Evolutionary conservation across 805 yeast species (phyloP).

Genomic region (Saccharomycopsis microspora): DNA sequence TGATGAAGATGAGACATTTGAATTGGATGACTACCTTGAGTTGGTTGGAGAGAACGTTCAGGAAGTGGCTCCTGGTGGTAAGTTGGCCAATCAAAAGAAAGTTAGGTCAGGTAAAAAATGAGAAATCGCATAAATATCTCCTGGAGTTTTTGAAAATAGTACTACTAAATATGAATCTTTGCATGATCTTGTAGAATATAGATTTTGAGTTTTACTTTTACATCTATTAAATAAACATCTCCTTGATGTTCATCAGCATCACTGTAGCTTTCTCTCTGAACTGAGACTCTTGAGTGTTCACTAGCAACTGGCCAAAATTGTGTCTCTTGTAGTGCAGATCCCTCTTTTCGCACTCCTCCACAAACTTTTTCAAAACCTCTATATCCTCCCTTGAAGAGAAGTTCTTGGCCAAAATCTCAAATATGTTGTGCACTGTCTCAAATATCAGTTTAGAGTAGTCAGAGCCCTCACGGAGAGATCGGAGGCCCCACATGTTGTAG

Average conservation of each 20-base stretch:
- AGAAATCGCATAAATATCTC: background rate
- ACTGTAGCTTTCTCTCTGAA: too few species aligned
- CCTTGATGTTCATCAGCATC: background rate
- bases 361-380: slow-evolving; percentile 27
- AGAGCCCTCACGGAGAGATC: slow-evolving; percentile 34
- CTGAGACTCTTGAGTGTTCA: background rate
- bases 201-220: background rate
- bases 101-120: background rate
- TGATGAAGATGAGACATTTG: slow-evolving; percentile 20
- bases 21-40: slow-evolving; percentile 41
- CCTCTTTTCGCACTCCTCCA: background rate
- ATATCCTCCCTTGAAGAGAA: slow-evolving; percentile 26
- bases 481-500: slow-evolving; percentile 31
- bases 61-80: slow-evolving; percentile 48
- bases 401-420: slow-evolving; percentile 28
- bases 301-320: slow-evolving; percentile 1
- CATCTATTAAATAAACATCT: background rate
- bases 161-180: too few species aligned
- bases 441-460: slow-evolving; percentile 35
- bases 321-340: background rate
- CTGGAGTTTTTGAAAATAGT: background rate
- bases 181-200: too few species aligned
- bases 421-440: slow-evolving; percentile 31
- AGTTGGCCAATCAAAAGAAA: slow-evolving; percentile 35
- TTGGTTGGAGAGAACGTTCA: slow-evolving; percentile 46